Conservation (phyloP, 108 stramenopile species). For the Nitzschia putrida region DNA sequence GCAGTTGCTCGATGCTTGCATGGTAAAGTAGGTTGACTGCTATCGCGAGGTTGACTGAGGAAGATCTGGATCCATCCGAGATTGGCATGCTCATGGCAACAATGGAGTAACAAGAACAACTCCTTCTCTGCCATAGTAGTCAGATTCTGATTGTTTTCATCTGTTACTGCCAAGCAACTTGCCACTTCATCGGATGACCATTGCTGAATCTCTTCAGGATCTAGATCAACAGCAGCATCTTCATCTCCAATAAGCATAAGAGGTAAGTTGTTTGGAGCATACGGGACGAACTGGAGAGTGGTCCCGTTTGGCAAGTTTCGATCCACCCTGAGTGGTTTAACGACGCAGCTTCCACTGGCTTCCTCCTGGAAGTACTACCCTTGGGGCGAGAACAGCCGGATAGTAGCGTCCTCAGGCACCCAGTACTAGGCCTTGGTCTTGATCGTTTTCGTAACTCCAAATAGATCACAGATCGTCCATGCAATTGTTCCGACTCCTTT, state of each 20-base stretch:
- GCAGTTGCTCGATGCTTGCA: neutral
- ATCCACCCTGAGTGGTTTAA: neutral
- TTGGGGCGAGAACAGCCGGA: slow-evolving; percentile 32
- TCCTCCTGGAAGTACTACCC: slow-evolving; percentile 5
- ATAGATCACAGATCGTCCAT: slow-evolving; percentile 23
- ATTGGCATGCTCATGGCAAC: slow-evolving; percentile 25
- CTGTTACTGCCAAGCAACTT: slow-evolving; percentile 23
- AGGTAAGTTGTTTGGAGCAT: slow-evolving; percentile 25
- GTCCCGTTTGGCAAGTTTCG: neutral
- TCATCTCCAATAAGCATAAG: slow-evolving; percentile 4
- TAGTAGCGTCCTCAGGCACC: slow-evolving; percentile 26
- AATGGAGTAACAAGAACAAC: slow-evolving; percentile 33
- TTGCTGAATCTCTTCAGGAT: neutral
- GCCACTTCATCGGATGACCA: neutral
- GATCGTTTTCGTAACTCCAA: slow-evolving; percentile 3
- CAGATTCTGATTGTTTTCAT: slow-evolving; percentile 42
- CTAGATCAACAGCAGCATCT: neutral
- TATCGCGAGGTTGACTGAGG: neutral
- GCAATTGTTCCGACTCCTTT: slow-evolving; percentile 33
- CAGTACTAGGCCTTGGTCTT: slow-evolving; percentile 17
- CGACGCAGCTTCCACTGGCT: neutral
- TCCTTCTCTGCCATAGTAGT: slow-evolving; percentile 32
- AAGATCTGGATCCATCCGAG: slow-evolving; percentile 22
- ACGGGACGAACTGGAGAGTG: slow-evolving; percentile 14
- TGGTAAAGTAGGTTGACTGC: neutral